Percentiles rank a stretch among this genome's conserved stretches.
These are phyloP conservation scores for Pseudocercospora fuligena DNA, from an alignment of 2,329 filamentous ascomycete species.

Conservation along the genomic window DNA sequence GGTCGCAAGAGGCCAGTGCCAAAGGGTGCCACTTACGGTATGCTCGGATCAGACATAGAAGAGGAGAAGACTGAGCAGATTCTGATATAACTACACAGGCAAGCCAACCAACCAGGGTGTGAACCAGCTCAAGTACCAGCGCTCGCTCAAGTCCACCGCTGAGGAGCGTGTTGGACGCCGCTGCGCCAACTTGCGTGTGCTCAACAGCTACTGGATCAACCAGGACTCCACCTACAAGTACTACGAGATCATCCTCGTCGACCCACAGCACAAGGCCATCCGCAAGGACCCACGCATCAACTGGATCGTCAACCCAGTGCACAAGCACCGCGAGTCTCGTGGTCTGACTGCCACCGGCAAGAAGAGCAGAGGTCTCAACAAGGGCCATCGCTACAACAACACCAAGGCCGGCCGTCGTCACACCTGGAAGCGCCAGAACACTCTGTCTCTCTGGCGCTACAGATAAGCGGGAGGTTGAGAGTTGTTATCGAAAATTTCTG, in stretches of 20 bases:
- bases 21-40: constrained; percentile 99
- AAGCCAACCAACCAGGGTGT: constrained; percentile 99
- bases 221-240: constrained; percentile 99
- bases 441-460: constrained; percentile 98
- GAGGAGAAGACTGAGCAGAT: constrained; percentile 13
- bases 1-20: constrained; percentile 95
- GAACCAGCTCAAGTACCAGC: constrained; percentile 99
- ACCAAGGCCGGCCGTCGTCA: constrained; percentile 95
- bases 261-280: constrained; percentile 99
- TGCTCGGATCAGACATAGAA: constrained; percentile 43
- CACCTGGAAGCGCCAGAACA: constrained; percentile 99
- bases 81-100: constrained; percentile 62
- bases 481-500: constrained; percentile 14
- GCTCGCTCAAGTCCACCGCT: constrained; percentile 94
- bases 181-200: constrained; percentile 97
- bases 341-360: constrained; percentile 98
- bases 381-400: constrained; percentile 99
- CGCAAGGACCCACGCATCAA: constrained; percentile 99
- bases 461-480: constrained; percentile 62
- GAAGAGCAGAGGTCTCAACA: constrained; percentile 99
- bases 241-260: constrained; percentile 99
- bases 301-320: constrained; percentile 99
- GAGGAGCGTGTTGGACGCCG: constrained; percentile 99
- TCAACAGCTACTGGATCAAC: constrained; percentile 99
- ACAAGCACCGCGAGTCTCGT: constrained; percentile 99